Base-by-base conservation (phyloP, 2,329 filamentous ascomycete species). In the Xenoacremonium recifei region DNA sequence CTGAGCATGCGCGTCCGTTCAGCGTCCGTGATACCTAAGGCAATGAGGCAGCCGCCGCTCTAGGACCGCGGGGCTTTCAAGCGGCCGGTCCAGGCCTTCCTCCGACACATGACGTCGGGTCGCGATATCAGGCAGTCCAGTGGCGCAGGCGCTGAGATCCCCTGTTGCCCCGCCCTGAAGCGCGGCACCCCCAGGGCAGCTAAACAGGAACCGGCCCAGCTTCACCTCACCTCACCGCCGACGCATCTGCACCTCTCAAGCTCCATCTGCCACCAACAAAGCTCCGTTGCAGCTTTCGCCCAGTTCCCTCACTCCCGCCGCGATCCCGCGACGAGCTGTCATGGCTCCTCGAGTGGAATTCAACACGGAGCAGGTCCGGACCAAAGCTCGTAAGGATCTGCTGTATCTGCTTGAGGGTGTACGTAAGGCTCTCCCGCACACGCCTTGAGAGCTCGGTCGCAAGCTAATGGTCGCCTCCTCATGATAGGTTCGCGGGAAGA, bases 401-500 rank as follows among this genome's bases (percentile, higher is more conserved):
- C 77, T 99, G 55, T 84, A 86, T 68, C 82, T 97, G 57, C 85
- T 99, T 48, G 92, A 97, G 79, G 85, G 87, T 68, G 93, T 99
- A 86, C 81, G 90, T 87, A 63, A 54, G 50, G 49, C 50, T 54
- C 46, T 47, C 66, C 70, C 49, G 40, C 48, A 25, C n/a, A 31
- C 37, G 38, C 38, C 46, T 40, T 37, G 38, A 33, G 46, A 54
- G 45, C 47, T 42, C 48, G 21, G 27, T 25, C 25, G 27, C 41
- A 38, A 21, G 39, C 46, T 51, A 45, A 48, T 39, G 39, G 16
- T 25, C 36, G 35, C 31, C 21, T 33, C 30, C 15, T 4, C 10
- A n/a, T 39, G 25, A 44, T 61, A 99, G 93, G 89, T 97, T 53
- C 88, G 92, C 63, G 95, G 95, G 56, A 99, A 97, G 80, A 99